Conservation (phyloP, 1,284 basidiomycete genomes). For the Cutaneotrichosporon mucoides region DNA sequence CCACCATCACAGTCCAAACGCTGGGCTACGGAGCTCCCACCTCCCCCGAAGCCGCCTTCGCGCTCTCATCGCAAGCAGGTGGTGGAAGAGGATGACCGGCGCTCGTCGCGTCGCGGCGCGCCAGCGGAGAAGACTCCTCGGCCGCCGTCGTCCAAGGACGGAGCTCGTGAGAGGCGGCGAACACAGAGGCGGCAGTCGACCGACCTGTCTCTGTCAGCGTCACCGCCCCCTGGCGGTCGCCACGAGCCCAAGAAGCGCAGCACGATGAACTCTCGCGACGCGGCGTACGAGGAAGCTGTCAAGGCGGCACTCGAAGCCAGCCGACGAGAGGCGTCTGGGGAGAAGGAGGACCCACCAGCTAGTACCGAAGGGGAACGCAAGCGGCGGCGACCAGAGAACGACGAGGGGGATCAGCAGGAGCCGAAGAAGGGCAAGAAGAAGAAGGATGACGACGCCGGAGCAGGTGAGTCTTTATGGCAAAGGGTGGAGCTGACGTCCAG, state of each 20-base stretch:
- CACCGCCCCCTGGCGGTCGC: constrained; percentile 9
- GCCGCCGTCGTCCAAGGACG: constrained; percentile 10
- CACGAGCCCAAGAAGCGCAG: constrained; percentile 67
- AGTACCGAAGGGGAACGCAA: constrained; percentile 8
- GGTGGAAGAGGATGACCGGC: constrained; percentile 3
- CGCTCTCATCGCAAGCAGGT: constrained; percentile 34
- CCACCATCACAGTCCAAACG: constrained; percentile 48
- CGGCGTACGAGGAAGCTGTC: constrained; percentile 82
- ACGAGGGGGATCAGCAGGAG: constrained; percentile 23
- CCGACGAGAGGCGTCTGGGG: constrained; percentile 27
- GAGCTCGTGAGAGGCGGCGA: constrained; percentile 10
- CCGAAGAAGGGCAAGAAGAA: constrained; percentile 39
- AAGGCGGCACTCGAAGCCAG: constrained; percentile 56
- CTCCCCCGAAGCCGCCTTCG: constrained; percentile 24
- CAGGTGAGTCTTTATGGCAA: constrained; percentile 24
- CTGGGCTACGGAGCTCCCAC: constrained; percentile 32
- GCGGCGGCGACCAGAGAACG: constrained; percentile 22
- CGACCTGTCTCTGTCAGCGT: constrained; percentile 16
- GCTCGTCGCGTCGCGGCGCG: not conserved
- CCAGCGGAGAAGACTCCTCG: constrained; percentile 1
- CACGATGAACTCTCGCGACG: constrained; percentile 96
- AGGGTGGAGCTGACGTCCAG: constrained; percentile 5
- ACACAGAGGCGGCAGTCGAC: constrained; percentile 13
- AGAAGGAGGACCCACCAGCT: constrained; percentile 23
- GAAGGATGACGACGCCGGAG: constrained; percentile 34